Percentiles rank a stretch among this genome's conserved stretches.
Evolutionary conservation across 805 yeast genomes (phyloP).

Genomic region (Candida glaebosa): DNA sequence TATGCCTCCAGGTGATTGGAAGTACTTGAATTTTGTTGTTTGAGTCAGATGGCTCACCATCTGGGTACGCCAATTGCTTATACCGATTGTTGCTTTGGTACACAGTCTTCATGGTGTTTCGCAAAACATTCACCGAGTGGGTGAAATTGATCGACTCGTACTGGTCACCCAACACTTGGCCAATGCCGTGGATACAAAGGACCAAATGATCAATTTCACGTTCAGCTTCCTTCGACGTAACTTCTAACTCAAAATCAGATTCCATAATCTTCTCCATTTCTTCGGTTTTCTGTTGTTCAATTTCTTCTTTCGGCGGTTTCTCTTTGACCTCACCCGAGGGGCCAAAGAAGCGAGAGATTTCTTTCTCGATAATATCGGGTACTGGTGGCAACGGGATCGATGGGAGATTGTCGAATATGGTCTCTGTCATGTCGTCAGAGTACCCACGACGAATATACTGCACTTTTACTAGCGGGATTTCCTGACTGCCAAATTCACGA

Average conservation of each 20-base stretch:
- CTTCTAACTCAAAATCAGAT: constrained; percentile 44
- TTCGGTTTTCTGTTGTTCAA: constrained; percentile 19
- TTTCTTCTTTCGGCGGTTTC: constrained; percentile 8
- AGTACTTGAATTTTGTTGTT: constrained; percentile 75
- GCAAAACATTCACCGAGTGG: constrained; percentile 70
- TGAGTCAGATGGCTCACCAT: constrained; percentile 12
- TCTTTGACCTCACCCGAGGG: constrained; percentile 17
- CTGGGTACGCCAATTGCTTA: constrained; percentile 33
- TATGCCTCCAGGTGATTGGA: constrained; percentile 91
- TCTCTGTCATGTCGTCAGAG: constrained; percentile 27
- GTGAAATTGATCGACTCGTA: constrained; percentile 83
- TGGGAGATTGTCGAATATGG: constrained; percentile 29
- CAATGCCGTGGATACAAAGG: constrained; percentile 93
- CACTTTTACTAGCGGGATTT: constrained; percentile 43
- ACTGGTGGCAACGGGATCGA: constrained; percentile 30
- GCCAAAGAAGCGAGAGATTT: constrained; percentile 20
- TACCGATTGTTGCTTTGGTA: constrained; percentile 40
- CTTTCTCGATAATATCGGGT: constrained; percentile 29
- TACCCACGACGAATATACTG: constrained; percentile 51
- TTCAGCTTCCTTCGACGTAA: constrained; percentile 16
- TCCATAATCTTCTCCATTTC: constrained; percentile 43
- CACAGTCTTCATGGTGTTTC: constrained; percentile 53
- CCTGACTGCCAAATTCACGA: constrained; percentile 31
- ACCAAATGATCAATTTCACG: constrained; percentile 59
- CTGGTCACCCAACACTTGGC: constrained; percentile 77